These are phyloP conservation scores for Penicilliopsis zonata DNA, from an alignment of 495 filamentous ascomycete species.

Conservation along the genomic window DNA sequence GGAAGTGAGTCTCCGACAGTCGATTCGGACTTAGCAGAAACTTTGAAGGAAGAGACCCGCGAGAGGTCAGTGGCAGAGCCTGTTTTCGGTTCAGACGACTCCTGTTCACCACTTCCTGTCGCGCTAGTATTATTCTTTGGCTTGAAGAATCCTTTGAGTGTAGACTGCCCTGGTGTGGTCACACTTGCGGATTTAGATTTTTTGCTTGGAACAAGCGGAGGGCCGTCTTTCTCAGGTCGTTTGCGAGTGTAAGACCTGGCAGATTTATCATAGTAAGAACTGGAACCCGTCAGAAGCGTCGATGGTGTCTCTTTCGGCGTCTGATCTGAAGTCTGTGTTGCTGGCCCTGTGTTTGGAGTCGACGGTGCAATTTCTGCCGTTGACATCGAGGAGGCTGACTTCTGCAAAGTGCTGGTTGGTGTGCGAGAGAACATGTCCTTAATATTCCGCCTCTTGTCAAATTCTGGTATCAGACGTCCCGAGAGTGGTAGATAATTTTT, in stretches of 20 bases:
- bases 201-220: conserved; percentile 18
- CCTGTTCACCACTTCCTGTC: neutral
- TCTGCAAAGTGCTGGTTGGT: conserved; percentile 15
- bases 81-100: neutral
- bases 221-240: conserved; percentile 10
- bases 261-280: too few species aligned
- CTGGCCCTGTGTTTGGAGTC: conserved; percentile 1
- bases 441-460: conserved; percentile 71
- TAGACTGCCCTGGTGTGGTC: conserved; percentile 46
- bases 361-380: conserved; percentile 1
- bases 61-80: neutral
- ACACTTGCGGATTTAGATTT: conserved; percentile 30
- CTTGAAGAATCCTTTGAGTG: conserved; percentile 75
- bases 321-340: neutral
- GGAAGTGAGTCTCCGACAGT: too few species aligned
- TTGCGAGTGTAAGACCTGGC: conserved; percentile 25
- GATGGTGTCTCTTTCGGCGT: neutral
- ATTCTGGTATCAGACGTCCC: conserved; percentile 76
- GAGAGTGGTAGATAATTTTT: conserved; percentile 63
- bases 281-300: neutral
- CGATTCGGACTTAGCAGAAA: neutral
- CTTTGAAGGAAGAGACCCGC: neutral
- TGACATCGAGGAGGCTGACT: neutral
- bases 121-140: conserved; percentile 24
- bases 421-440: conserved; percentile 81